These are phyloP conservation scores for Chlamydomonas eustigma DNA, from an alignment of 139 green algal species.

Conservation along the genomic window DNA sequence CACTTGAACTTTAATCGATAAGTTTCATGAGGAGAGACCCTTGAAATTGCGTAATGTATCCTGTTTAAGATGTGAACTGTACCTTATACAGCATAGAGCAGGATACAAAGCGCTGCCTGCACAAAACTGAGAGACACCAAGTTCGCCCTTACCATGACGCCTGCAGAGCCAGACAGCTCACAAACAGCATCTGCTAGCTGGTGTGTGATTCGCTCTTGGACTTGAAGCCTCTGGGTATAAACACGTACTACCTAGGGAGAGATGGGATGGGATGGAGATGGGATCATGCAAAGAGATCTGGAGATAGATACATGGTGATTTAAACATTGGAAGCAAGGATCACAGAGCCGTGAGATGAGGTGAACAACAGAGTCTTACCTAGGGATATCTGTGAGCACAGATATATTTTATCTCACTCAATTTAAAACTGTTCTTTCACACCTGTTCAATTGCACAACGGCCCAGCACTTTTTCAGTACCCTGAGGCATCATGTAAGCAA, in stretches of 20 bases:
- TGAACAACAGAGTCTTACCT: background rate
- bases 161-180: conserved; percentile 1
- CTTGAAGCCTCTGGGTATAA: conserved; percentile 70
- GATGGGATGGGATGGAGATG: background rate
- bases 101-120: background rate
- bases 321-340: background rate
- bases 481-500: conserved; percentile 37
- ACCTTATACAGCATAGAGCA: background rate
- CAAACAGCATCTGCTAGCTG: conserved; percentile 61
- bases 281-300: background rate
- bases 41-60: conserved; percentile 1
- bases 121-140: too few relatives aligned
- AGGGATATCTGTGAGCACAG: background rate
- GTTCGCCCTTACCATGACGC: conserved; percentile 3
- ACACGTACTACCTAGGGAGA: conserved; percentile 36
- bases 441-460: background rate
- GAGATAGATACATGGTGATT: background rate
- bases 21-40: background rate
- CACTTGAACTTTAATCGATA: background rate
- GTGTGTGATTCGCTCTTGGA: conserved; percentile 92
- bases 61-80: background rate
- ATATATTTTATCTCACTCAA: background rate
- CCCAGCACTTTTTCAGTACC: background rate
- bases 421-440: background rate
- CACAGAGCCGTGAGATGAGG: background rate